phyloP scores from a whole-genome alignment of 305 asterid genomes.

The Petunia hybrid region DNA sequence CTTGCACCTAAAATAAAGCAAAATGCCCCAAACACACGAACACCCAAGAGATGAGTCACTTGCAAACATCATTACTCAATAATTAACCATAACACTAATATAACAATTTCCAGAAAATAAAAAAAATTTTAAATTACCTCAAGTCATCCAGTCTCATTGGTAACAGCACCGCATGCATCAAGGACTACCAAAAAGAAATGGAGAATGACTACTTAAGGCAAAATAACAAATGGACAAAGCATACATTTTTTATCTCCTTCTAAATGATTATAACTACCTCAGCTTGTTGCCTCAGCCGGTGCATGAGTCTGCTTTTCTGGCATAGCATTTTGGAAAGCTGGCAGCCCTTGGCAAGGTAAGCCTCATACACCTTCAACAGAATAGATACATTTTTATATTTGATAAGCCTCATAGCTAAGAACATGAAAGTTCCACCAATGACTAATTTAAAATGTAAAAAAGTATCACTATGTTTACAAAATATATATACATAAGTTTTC shows the following conservation, averaged over 20 bases:
- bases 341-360: conserved; percentile 6
- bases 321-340: conserved; percentile 30
- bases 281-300: conserved; percentile 9
- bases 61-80: conserved; percentile 36
- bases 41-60: conserved; percentile 94
- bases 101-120: too few species aligned
- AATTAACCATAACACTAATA: too few species aligned
- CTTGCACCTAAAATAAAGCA: conserved; percentile 98
- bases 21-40: conserved; percentile 93
- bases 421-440: background rate
- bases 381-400: background rate
- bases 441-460: background rate
- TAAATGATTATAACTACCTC: background rate
- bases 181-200: too few species aligned
- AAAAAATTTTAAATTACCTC: too few species aligned
- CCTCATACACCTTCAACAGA: conserved; percentile 9
- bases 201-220: too few species aligned
- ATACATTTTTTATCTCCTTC: too few species aligned
- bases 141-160: too few species aligned
- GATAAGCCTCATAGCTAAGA: background rate
- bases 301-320: conserved; percentile 27
- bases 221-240: too few species aligned
- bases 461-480: background rate
- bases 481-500: background rate
- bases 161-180: too few species aligned